Percentiles rank a stretch among this genome's conserved stretches.
Evolutionary conservation across 345 rosid species (phyloP).

Genomic region (Murraya koenigii): DNA sequence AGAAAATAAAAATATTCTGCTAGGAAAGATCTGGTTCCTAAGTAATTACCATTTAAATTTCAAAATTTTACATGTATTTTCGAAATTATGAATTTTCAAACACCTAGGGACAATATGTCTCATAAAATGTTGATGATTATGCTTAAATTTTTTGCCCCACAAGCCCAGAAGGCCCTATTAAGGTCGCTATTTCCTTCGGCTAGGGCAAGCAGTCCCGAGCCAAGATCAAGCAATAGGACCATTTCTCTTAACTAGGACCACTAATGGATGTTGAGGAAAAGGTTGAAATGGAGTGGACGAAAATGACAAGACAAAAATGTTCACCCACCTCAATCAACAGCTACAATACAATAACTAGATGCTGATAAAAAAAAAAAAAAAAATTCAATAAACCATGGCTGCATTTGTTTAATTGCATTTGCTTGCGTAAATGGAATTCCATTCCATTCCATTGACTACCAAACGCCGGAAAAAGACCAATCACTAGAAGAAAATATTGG

Average conservation of each 20-base stretch:
- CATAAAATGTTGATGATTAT: too few species aligned
- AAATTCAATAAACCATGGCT: slow-evolving; percentile 2
- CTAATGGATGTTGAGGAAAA: slow-evolving; percentile 16
- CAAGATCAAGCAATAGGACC: slow-evolving; percentile 18
- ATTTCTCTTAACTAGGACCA: slow-evolving; percentile 16
- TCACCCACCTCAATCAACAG: slow-evolving; percentile 8
- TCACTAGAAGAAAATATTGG: background rate
- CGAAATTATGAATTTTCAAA: too few species aligned
- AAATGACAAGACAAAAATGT: slow-evolving; percentile 33
- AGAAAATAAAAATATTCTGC: too few species aligned
- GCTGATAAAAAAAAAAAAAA: slow-evolving; percentile 2
- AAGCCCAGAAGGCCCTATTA: background rate
- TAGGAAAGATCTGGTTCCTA: too few species aligned
- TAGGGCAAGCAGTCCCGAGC: slow-evolving; percentile 16
- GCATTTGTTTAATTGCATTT: background rate
- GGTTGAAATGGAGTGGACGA: slow-evolving; percentile 24
- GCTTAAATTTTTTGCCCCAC: too few species aligned
- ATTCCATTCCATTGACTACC: background rate
- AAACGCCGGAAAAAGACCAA: background rate
- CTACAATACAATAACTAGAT: slow-evolving; percentile 4
- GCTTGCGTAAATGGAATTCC: background rate
- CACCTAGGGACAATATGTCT: too few species aligned
- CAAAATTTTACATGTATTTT: too few species aligned
- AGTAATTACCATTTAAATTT: too few species aligned
- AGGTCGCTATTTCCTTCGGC: slow-evolving; percentile 10